Conservation (phyloP, 139 green algal species). For the Closterium sp. region DNA sequence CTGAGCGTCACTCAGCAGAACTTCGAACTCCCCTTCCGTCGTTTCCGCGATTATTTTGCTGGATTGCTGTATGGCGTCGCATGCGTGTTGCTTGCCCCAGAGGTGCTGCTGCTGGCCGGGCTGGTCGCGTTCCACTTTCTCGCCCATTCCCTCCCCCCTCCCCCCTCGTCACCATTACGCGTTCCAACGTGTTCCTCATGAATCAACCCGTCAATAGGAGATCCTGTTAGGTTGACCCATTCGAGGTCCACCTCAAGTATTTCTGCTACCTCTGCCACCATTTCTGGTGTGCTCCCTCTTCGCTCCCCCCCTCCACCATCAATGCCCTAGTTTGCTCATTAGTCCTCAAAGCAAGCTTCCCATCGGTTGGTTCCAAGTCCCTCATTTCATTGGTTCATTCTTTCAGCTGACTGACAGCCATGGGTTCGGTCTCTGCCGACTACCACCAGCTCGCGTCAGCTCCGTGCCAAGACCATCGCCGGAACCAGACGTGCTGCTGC, state of each 20-base stretch:
- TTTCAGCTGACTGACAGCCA: background rate
- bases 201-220: background rate
- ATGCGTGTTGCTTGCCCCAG: background rate
- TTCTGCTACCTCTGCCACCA: background rate
- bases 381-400: background rate
- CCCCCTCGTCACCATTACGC: background rate
- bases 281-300: background rate
- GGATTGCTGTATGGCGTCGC: too few species aligned
- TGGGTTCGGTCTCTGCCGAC: background rate
- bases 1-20: too few species aligned
- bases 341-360: background rate
- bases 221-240: background rate
- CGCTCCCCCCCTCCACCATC: background rate
- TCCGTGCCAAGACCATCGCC: background rate
- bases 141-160: background rate
- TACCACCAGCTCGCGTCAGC: background rate
- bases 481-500: background rate
- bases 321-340: too few species aligned
- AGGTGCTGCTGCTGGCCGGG: background rate
- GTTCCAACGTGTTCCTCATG: background rate
- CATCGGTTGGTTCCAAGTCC: background rate
- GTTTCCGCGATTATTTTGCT: background rate
- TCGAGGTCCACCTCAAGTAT: background rate
- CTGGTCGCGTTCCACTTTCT: background rate
- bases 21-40: too few species aligned